Percentiles rank a stretch among this genome's conserved stretches.
These are phyloP conservation scores for Catharanthus roseus DNA, from an alignment of 257 asterid genomes.

Conservation along the genomic window DNA sequence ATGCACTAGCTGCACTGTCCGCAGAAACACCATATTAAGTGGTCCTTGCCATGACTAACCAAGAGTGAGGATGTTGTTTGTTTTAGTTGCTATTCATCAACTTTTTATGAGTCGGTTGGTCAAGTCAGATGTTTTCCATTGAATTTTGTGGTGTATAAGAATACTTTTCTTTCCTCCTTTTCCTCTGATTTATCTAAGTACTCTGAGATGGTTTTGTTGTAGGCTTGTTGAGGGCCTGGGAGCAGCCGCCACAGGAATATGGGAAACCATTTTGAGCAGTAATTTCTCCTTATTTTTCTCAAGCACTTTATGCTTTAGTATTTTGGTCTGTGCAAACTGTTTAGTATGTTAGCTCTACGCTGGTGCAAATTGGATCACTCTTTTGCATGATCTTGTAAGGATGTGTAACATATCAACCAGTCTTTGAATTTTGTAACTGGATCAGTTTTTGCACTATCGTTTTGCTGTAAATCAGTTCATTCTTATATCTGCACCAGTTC, in stretches of 20 bases:
- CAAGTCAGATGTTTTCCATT: no score
- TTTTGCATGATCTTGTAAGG: constrained; percentile 11
- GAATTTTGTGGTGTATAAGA: constrained; percentile 2
- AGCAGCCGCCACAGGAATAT: constrained; percentile 62
- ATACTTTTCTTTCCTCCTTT: background rate
- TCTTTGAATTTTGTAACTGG: background rate
- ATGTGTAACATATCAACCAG: background rate
- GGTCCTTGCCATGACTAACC: background rate
- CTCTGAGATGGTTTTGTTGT: constrained; percentile 15
- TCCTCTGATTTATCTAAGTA: constrained; percentile 1
- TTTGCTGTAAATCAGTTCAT: background rate
- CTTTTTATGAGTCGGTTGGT: background rate
- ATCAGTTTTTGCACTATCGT: background rate
- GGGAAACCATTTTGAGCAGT: constrained; percentile 55
- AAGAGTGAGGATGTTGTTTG: background rate
- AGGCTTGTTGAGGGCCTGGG: constrained; percentile 66
- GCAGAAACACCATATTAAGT: background rate
- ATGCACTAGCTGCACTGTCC: no score
- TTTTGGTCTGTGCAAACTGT: background rate
- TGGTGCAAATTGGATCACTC: background rate
- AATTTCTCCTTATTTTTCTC: constrained; percentile 3
- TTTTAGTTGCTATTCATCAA: background rate
- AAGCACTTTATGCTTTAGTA: background rate
- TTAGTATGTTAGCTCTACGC: constrained; percentile 1
- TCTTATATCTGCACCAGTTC: background rate